Evolutionary conservation across 495 filamentous ascomycete genomes (phyloP).

Genomic region (Pyrenula aspistea): DNA sequence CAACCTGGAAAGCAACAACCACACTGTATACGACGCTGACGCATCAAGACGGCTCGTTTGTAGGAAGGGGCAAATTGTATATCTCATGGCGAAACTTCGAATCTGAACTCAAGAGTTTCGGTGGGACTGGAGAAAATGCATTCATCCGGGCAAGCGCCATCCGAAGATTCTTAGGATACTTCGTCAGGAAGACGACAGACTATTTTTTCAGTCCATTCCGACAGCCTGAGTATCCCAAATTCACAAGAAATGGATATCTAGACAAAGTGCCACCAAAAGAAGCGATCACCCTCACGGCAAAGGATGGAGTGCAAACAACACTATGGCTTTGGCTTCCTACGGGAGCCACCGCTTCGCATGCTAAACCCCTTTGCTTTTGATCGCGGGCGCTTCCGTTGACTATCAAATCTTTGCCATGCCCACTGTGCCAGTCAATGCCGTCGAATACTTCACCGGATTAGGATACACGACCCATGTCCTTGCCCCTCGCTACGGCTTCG

Average conservation of each 20-base stretch:
- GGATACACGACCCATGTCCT: constrained; percentile 47
- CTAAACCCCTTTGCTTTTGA: constrained; percentile 23
- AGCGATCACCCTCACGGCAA: constrained; percentile 22
- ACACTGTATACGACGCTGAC: constrained; percentile 46
- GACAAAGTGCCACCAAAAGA: constrained; percentile 19
- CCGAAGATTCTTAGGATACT: constrained; percentile 29
- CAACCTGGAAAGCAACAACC: constrained; percentile 51
- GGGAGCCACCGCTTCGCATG: not conserved
- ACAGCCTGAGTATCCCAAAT: constrained; percentile 10
- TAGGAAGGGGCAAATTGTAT: constrained; percentile 48
- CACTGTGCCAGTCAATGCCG: constrained; percentile 50
- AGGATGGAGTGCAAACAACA: constrained; percentile 39
- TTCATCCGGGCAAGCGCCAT: not conserved
- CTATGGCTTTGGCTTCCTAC: constrained; percentile 45
- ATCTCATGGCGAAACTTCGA: constrained; percentile 43
- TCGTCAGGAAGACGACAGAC: constrained; percentile 38
- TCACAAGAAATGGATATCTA: constrained; percentile 33
- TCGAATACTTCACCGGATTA: constrained; percentile 49
- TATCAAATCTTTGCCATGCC: constrained; percentile 54
- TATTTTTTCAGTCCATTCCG: constrained; percentile 44
- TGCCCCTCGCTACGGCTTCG: constrained; percentile 48
- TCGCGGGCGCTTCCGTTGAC: constrained; percentile 51
- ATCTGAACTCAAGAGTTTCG: constrained; percentile 44
- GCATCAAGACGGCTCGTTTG: constrained; percentile 21
- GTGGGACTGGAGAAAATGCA: constrained; percentile 5